These are phyloP conservation scores for Tylopilus felleus DNA, from an alignment of 768 basidiomycete species.

Conservation along the genomic window DNA sequence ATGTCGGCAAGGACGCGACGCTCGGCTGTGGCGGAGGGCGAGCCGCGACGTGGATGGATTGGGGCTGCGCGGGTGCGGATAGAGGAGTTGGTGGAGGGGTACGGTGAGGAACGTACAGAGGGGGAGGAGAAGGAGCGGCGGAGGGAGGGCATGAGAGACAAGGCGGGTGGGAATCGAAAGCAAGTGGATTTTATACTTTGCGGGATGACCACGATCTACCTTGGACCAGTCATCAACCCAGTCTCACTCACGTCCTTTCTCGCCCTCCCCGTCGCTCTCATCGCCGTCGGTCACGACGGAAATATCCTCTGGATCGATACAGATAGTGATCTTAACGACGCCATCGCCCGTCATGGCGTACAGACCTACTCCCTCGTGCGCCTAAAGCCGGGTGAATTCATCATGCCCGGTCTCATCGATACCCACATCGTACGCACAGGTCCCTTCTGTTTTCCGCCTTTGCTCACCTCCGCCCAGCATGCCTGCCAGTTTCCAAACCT, in stretches of 20 bases:
- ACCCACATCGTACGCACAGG: conserved; percentile 78
- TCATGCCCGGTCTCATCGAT: conserved; percentile 88
- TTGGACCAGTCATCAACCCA: conserved; percentile 59
- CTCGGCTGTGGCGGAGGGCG: conserved; percentile 59
- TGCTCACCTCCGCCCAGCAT: conserved; percentile 23
- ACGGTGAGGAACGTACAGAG: conserved; percentile 66
- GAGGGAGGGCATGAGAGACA: conserved; percentile 62
- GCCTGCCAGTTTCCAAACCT: conserved; percentile 43
- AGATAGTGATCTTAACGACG: conserved; percentile 54
- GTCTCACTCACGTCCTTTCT: conserved; percentile 39
- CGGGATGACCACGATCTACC: conserved; percentile 41
- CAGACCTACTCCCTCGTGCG: conserved; percentile 29
- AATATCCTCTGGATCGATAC: conserved; percentile 70
- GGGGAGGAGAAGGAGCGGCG: conserved; percentile 74
- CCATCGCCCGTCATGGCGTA: conserved; percentile 50
- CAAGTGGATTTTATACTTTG: conserved; percentile 46
- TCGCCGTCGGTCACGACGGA: conserved; percentile 51
- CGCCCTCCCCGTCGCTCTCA: conserved; percentile 47
- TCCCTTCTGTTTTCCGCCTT: background rate
- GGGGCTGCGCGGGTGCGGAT: conserved; percentile 35
- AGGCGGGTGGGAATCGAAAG: conserved; percentile 32
- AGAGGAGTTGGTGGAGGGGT: conserved; percentile 43
- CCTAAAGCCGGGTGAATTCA: conserved; percentile 57
- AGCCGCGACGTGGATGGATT: conserved; percentile 51
- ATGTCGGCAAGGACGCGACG: conserved; percentile 81